A percentile compares a stretch with the other conserved stretches of the same genome.
Evolutionary conservation across 345 rosid species (phyloP).

Genomic region (Kandelia obovata): DNA sequence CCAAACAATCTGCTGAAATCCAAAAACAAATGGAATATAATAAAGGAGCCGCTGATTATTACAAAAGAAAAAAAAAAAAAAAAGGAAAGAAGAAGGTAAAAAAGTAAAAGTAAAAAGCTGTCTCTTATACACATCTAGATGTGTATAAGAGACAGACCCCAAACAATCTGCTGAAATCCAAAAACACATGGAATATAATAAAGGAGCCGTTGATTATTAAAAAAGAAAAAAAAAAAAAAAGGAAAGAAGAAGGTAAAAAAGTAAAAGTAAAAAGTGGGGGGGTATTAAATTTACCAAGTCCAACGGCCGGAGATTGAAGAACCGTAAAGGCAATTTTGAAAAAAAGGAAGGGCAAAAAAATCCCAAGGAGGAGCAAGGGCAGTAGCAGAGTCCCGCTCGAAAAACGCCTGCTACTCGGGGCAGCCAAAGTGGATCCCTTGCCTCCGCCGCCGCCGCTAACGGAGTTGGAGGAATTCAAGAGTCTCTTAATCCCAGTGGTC

Average conservation of each 20-base stretch:
- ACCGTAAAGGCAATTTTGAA: slow-evolving; percentile 67
- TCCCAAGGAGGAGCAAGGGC: slow-evolving; percentile 38
- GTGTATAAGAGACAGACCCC: too few species aligned
- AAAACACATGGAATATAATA: neutral
- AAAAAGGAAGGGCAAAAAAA: slow-evolving; percentile 60
- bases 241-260: neutral
- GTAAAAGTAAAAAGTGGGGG: neutral
- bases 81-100: too few species aligned
- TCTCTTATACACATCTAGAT: too few species aligned
- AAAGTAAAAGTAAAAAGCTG: too few species aligned
- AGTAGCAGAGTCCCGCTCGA: slow-evolving; percentile 48
- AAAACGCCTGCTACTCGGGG: slow-evolving; percentile 43
- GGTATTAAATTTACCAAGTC: slow-evolving; percentile 34
- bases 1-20: slow-evolving; percentile 53
- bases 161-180: slow-evolving; percentile 51
- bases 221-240: too few species aligned
- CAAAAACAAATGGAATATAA: neutral
- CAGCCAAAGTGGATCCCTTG: slow-evolving; percentile 38
- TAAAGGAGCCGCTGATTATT: neutral
- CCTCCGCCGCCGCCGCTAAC: slow-evolving; percentile 11
- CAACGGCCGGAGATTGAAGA: slow-evolving; percentile 71
- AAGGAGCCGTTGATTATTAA: too few species aligned
- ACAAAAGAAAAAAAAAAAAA: too few species aligned
- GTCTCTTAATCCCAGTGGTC: slow-evolving; percentile 60
- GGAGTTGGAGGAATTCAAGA: slow-evolving; percentile 50